Base-by-base conservation (phyloP, 345 rosid species). In the Pelargonium nanum region DNA sequence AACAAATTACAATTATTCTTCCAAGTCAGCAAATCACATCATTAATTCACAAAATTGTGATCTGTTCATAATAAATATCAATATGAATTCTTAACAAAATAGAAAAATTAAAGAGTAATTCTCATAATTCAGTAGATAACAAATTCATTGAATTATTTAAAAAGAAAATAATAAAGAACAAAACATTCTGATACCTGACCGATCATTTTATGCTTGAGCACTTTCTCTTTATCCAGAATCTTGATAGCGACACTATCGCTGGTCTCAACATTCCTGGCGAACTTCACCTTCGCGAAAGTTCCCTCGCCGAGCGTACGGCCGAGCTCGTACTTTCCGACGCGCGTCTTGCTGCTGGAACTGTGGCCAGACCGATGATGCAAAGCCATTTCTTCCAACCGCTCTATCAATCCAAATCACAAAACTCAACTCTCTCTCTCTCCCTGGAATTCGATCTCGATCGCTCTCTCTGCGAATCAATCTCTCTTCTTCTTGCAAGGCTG, bases 401-500 rank as follows among this genome's bases (percentile, higher is more conserved):
- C 4, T 4, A 2, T 10, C 19, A 20, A 22, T 58, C 7, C 22
- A 25, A 65, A 26, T 32, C 24, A 24, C 22, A 34, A 19, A 44
- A 3, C 30, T 44, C 50, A 4, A 52, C 26, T n/a, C n/a, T n/a
- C n/a, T n/a, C n/a, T n/a, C n/a, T n/a, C n/a, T n/a, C n/a, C n/a
- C n/a, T n/a, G 26, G 26, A 24, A 51, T 22, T 56, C 62, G 51
- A 59, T 30, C 59, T 60, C 20, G 61, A n/a, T n/a, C n/a, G 65
- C 56, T 60, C 71, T 55, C 62, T 52, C 57, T 62, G 25, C 28
- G 68, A 51, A 69, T 89, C 80, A 93, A 60, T 66, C 77, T 52
- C 97, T 78, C 96, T 93, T 93, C 95, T 87, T 93, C 72, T 93
- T 89, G 75, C 99, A 89, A 1, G 99, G 99, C 67, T 89, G 99